A percentile compares a stretch with the other conserved stretches of the same genome.
phyloP scores from a whole-genome alignment of 495 filamentous ascomycete genomes.

The Aspergillus affinis region DNA sequence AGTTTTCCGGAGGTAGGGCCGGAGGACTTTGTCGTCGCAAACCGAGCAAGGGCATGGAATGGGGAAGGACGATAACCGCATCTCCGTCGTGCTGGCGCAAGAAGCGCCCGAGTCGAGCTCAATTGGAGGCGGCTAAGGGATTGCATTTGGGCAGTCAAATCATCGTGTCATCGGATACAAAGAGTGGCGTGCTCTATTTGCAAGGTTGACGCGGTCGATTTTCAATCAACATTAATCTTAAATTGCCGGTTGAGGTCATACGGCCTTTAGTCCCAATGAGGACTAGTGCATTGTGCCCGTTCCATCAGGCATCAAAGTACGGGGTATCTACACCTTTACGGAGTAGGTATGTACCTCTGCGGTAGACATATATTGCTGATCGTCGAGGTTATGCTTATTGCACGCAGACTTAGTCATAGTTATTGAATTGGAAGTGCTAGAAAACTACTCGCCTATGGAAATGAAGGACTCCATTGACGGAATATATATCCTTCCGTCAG shows the following conservation, averaged over 20 bases:
- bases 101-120: slow-evolving; percentile 18
- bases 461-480: no score
- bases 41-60: slow-evolving; percentile 19
- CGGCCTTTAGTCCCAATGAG: slow-evolving; percentile 20
- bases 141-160: slow-evolving; percentile 28
- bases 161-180: slow-evolving; percentile 13
- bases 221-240: neutral
- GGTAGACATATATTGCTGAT: no score
- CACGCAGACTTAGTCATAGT: no score
- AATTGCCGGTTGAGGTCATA: slow-evolving; percentile 8
- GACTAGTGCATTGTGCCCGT: slow-evolving; percentile 23
- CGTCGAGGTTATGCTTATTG: no score
- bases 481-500: no score
- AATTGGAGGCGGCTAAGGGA: slow-evolving; percentile 32
- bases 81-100: slow-evolving; percentile 24
- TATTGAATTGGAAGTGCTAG: no score
- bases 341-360: no score
- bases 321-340: no score
- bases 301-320: neutral
- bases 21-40: slow-evolving; percentile 23
- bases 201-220: neutral
- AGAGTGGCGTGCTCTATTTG: no score
- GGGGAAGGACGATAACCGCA: slow-evolving; percentile 19
- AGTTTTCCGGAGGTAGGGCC: slow-evolving; percentile 39
- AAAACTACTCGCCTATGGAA: no score